Evolutionary conservation across 1,139 yeast genomes (phyloP).

Genomic region (Candida sojae): DNA sequence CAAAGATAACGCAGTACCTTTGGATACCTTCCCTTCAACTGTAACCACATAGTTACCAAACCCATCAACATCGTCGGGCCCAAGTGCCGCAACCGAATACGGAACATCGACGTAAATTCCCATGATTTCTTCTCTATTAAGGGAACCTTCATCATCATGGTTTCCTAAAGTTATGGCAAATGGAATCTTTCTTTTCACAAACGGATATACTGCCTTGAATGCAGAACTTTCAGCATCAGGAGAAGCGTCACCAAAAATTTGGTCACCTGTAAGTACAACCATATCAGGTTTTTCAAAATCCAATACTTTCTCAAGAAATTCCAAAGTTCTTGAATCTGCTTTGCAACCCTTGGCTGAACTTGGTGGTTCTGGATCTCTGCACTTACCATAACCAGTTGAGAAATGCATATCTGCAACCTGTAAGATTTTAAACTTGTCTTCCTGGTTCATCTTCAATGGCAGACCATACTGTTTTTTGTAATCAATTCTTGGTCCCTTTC

Average conservation of each 20-base stretch:
- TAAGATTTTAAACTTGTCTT: constrained; percentile 67
- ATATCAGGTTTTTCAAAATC: constrained; percentile 77
- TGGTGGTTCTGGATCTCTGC: constrained; percentile 68
- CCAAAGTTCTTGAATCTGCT: constrained; percentile 72
- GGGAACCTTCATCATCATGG: constrained; percentile 80
- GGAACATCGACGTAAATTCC: constrained; percentile 59
- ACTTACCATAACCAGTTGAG: constrained; percentile 72
- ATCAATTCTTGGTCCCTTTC: constrained; percentile 25
- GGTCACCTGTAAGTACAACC: constrained; percentile 87
- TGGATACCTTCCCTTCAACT: constrained; percentile 43
- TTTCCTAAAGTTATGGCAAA: constrained; percentile 65
- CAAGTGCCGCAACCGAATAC: constrained; percentile 59
- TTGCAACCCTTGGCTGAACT: constrained; percentile 49
- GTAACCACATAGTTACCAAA: constrained; percentile 73
- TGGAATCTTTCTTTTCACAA: constrained; percentile 67
- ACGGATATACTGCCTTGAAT: constrained; percentile 74
- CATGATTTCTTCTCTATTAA: constrained; percentile 63
- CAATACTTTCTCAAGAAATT: constrained; percentile 62
- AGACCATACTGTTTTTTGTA: constrained; percentile 22
- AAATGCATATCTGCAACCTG: constrained; percentile 90
- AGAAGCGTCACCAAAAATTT: constrained; percentile 66
- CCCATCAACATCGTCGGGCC: constrained; percentile 71
- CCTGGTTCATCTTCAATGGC: constrained; percentile 26
- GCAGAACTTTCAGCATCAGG: constrained; percentile 81
- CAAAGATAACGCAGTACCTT: constrained; percentile 54